A percentile compares a stretch with the other conserved stretches of the same genome.
Evolutionary conservation across 1,284 basidiomycete genomes (phyloP).

Genomic region (Naganishia cerealis): DNA sequence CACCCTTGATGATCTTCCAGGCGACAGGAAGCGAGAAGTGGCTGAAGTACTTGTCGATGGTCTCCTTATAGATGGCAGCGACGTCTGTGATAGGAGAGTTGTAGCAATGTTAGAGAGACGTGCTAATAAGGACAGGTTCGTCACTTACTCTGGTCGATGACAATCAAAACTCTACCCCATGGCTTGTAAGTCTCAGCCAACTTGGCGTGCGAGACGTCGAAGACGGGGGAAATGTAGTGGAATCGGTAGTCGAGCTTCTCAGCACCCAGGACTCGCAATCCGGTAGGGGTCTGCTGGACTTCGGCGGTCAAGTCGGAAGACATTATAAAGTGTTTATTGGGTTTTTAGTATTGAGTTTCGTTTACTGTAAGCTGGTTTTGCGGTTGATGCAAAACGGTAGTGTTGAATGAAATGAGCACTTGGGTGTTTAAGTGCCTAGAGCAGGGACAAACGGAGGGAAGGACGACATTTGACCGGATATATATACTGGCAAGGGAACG

Average conservation of each 20-base stretch:
- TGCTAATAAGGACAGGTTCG: slow-evolving; percentile 7
- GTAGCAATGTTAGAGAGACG: background rate
- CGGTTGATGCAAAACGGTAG: slow-evolving; percentile 31
- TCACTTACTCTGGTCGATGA: slow-evolving; percentile 54
- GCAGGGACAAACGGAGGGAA: background rate
- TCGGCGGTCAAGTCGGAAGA: slow-evolving; percentile 54
- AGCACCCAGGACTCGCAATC: slow-evolving; percentile 46
- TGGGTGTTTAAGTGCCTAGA: background rate
- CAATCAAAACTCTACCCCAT: slow-evolving; percentile 55
- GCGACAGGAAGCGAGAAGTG: slow-evolving; percentile 53
- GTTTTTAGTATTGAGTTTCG: background rate
- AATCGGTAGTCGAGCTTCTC: slow-evolving; percentile 53
- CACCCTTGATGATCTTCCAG: slow-evolving; percentile 56
- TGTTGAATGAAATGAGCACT: slow-evolving; percentile 11
- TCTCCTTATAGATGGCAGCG: slow-evolving; percentile 44
- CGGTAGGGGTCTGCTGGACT: slow-evolving; percentile 45
- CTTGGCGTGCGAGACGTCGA: slow-evolving; percentile 52
- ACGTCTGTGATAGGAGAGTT: slow-evolving; percentile 36
- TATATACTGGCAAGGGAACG: slow-evolving; percentile 8
- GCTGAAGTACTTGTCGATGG: slow-evolving; percentile 50
- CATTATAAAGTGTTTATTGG: slow-evolving; percentile 36
- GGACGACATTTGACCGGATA: background rate
- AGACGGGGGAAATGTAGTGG: slow-evolving; percentile 55
- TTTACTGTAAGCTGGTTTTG: slow-evolving; percentile 10
- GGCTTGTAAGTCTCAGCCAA: slow-evolving; percentile 54